phyloP scores from a whole-genome alignment of 2,329 filamentous ascomycete species.

The Penicillium expansum region DNA sequence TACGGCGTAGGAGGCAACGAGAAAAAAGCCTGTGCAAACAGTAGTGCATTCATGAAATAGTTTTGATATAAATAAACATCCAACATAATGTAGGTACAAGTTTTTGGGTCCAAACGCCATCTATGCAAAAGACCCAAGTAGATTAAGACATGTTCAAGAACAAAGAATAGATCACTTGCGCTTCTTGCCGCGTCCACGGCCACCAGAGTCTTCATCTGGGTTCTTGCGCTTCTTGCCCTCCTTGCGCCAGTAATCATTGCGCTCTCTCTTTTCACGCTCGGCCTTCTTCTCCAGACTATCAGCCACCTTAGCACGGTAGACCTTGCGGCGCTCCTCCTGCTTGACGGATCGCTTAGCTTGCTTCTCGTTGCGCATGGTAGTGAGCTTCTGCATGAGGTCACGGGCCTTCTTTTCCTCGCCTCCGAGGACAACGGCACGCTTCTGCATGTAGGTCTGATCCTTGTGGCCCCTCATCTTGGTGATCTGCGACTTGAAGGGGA shows the following conservation, averaged over 20 bases:
- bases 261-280: conserved; percentile 84
- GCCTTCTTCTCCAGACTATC: conserved; percentile 81
- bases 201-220: conserved; percentile 52
- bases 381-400: conserved; percentile 87
- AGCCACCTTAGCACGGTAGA: conserved; percentile 78
- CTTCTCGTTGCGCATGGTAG: conserved; percentile 87
- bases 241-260: conserved; percentile 85
- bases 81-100: conserved; percentile 9
- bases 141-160: conserved; percentile 17
- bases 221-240: conserved; percentile 79
- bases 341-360: conserved; percentile 76
- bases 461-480: conserved; percentile 75
- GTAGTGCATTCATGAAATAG: background rate
- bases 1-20: background rate
- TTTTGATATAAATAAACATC: conserved; percentile 4
- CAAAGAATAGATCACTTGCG: conserved; percentile 33
- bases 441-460: conserved; percentile 85
- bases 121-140: conserved; percentile 21
- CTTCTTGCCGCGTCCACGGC: conserved; percentile 48
- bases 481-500: conserved; percentile 93
- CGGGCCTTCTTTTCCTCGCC: conserved; percentile 87
- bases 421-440: conserved; percentile 82
- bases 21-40: background rate
- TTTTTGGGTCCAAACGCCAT: conserved; percentile 28
- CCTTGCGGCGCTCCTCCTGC: conserved; percentile 81